Base-by-base conservation (phyloP, 129 eudicot genomes). In the Kitagawia praeruptora region DNA sequence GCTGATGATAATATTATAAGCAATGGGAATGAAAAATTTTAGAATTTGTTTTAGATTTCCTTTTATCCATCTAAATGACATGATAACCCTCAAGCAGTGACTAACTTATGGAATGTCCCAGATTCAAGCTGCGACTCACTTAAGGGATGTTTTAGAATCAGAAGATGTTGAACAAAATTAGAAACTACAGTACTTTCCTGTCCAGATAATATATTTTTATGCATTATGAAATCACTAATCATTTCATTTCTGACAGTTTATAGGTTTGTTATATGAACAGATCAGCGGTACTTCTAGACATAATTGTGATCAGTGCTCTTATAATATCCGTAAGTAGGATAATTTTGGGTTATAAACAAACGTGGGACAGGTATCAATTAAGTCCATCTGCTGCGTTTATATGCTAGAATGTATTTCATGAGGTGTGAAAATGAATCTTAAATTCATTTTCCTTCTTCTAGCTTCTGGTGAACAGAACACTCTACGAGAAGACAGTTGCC, bases 301-400 rank as follows among this genome's bases (percentile, higher is more conserved):
- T 90, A 45, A 86, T 95, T 84, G 93, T 93, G 63, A 88, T 87
- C 74, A 90, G 83, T 85, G 97, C 99, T 80, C 97, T 95, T 74
- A 81, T 92, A 56, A 85, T 95, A 80, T 92, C 85, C 77, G 78
- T 83, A 54, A 83, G 77, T 69, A 96, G 99, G 69, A 93, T 95
- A 70, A 87, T 85, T 76, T 81, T 95, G 91, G 99, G 99, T 51
- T 95, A 95, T 91, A 92, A 95, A 80, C 99, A 92, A 76, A 95
- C 99, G 34, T 82, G 97, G 93, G 99, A 92, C 83, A 86, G 99
- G 79, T 95, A 95, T 84, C 94, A 95, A 85, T 97, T 95, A 78
- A 82, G 90, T 80, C 39, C 83, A 75, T 31, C n/a, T 83, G 39
- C 5, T 67, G 23, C 78, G 42, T 67, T 78, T 77, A 37, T 81